Evolutionary conservation across 345 rosid genomes (phyloP), one percentile per base, ranked within the genome.

Genomic region (Citrus glauca): DNA sequence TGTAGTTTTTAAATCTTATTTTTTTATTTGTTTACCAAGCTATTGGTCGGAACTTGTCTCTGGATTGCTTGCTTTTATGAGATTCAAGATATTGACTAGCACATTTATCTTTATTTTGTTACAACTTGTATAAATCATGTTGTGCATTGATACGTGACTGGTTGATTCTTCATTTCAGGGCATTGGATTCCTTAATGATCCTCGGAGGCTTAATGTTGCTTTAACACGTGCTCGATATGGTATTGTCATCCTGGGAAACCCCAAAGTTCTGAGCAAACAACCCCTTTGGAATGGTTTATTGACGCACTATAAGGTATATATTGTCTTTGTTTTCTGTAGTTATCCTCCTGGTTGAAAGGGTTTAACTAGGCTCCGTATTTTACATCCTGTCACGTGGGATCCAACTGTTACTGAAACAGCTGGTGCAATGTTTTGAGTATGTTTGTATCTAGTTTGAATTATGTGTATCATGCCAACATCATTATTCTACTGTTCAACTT

Each of bases 151-250:
- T 75, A 42, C 55, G 53, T 76, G 70, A 81, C 64, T 70, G 61
- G 40, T 74, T 71, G 55, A 61, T 71, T 33, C 30, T 60, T 79
- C 56, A 79, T 77, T 86, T 82, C 84, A 97, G 99, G 99, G 99
- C 64, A 97, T 94, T 85, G 99, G 99, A 72, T 97, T 97, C 80
- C 91, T 97, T 74, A 97, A 97, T 88, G 99, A 97, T 88, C 99
- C 99, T 56, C 93, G 99, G 72, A 90, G 98, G 88, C 97, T 97
- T 35, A 94, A 97, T 83, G 99, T 97, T 77, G 99, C 99, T 71
- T 87, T 97, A 42, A 97, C 99, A 20, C 98, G 99, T 84, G 95
- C 98, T 77, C 90, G 97, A 75, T 97, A 97, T 91, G 99, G 99
- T 65, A 97, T 97, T 82, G 99, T 97, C 74, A 93, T 97, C 67